Evolutionary conservation across 805 yeast genomes (phyloP).

Genomic region (Ogataea degrootiae): DNA sequence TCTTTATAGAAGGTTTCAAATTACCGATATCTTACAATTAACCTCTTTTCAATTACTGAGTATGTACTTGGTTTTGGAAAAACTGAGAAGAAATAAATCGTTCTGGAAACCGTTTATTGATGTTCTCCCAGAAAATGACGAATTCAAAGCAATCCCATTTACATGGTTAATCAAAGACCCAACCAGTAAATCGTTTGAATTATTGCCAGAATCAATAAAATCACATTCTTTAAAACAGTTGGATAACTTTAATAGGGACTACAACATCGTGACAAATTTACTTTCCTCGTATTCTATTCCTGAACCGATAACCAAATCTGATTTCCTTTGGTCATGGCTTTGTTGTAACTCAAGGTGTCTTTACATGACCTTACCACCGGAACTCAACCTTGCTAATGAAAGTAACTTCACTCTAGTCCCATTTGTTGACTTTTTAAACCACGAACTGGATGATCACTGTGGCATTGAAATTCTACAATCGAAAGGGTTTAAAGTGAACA

Average conservation of each 20-base stretch:
- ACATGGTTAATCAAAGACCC: slow-evolving; percentile 45
- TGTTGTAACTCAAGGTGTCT: slow-evolving; percentile 90
- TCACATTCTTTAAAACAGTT: slow-evolving; percentile 38
- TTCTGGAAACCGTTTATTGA: slow-evolving; percentile 69
- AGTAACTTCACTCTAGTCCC: slow-evolving; percentile 91
- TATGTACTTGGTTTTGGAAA: slow-evolving; percentile 45
- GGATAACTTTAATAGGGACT: slow-evolving; percentile 42
- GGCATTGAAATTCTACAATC: slow-evolving; percentile 37
- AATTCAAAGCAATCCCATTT: slow-evolving; percentile 56
- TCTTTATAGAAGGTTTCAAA: slow-evolving; percentile 13
- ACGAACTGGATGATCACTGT: slow-evolving; percentile 50
- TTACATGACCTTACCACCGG: slow-evolving; percentile 58
- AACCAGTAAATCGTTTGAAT: slow-evolving; percentile 26
- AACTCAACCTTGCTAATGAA: slow-evolving; percentile 36
- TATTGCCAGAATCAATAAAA: slow-evolving; percentile 42
- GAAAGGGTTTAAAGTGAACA: slow-evolving; percentile 50
- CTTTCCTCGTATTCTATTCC: slow-evolving; percentile 7
- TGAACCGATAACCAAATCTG: slow-evolving; percentile 13
- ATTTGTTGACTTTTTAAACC: slow-evolving; percentile 83
- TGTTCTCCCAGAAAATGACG: slow-evolving; percentile 54
- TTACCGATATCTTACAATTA: slow-evolving; percentile 35
- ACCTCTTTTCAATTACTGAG: slow-evolving; percentile 59
- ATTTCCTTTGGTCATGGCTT: slow-evolving; percentile 71
- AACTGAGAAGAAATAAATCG: slow-evolving; percentile 33
- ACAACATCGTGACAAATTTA: slow-evolving; percentile 29